Evolutionary conservation across 192 early-diverging fungal genomes (phyloP).

Genomic region (Coemansia javaensis): DNA sequence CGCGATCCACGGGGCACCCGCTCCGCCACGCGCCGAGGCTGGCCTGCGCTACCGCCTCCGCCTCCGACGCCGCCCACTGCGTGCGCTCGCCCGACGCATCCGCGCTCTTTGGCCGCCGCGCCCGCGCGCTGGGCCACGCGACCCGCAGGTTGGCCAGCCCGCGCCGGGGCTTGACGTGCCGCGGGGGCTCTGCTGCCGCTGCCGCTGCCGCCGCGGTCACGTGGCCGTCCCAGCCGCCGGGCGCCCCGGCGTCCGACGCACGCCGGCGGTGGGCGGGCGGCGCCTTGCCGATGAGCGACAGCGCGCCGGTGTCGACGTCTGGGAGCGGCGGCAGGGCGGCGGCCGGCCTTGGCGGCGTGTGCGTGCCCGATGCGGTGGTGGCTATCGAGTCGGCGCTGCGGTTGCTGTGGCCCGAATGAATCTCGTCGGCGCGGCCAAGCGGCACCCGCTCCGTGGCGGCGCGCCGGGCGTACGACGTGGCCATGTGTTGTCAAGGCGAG

Average conservation of each 20-base stretch:
- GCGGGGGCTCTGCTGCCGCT: slow-evolving; percentile 15
- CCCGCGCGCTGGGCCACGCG: slow-evolving; percentile 15
- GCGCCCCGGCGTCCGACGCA: too few species aligned
- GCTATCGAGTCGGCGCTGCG: slow-evolving; percentile 15
- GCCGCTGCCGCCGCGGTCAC: slow-evolving; percentile 20
- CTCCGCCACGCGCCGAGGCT: slow-evolving; percentile 30
- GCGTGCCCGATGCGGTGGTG: neutral
- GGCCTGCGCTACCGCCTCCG: slow-evolving; percentile 17
- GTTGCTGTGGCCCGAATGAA: slow-evolving; percentile 9
- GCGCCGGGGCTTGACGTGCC: slow-evolving; percentile 6
- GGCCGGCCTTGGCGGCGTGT: slow-evolving; percentile 1
- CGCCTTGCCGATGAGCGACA: neutral
- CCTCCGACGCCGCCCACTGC: slow-evolving; percentile 34
- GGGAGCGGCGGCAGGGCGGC: slow-evolving; percentile 35
- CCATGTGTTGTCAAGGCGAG: neutral
- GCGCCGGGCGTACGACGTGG: slow-evolving; percentile 34
- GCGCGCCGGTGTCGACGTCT: slow-evolving; percentile 4
- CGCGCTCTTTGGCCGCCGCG: slow-evolving; percentile 1
- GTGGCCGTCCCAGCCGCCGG: too few species aligned
- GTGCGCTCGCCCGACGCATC: neutral
- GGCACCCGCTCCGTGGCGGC: slow-evolving; percentile 1
- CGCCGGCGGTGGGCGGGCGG: too few species aligned
- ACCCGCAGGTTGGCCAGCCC: slow-evolving; percentile 23
- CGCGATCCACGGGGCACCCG: slow-evolving; percentile 16
- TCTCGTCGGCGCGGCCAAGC: slow-evolving; percentile 34